Percentiles rank a stretch among this genome's conserved stretches.
Evolutionary conservation across 495 filamentous ascomycete species (phyloP).

Genomic region (Sordaria brevicollis): DNA sequence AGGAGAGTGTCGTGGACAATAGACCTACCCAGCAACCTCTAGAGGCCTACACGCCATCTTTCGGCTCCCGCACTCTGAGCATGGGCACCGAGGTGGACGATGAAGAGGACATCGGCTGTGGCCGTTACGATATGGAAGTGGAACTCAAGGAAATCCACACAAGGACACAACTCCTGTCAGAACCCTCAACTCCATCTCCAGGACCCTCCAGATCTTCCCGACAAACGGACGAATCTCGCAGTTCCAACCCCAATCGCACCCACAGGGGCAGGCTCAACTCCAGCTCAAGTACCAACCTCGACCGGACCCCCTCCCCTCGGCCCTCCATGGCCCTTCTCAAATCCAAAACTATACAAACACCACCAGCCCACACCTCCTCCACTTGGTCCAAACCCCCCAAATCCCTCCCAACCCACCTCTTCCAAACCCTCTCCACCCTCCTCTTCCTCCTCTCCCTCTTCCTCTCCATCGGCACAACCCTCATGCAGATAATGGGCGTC

Average conservation of each 20-base stretch:
- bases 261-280: no score
- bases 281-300: not conserved
- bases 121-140: no score
- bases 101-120: not conserved
- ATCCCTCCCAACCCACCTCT: not conserved
- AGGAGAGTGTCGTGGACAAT: no score
- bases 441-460: not conserved
- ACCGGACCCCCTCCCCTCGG: not conserved
- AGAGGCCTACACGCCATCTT: not conserved
- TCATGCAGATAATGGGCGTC: slow-evolving; percentile 31
- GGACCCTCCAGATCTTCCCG: not conserved
- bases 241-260: not conserved
- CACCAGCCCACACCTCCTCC: not conserved
- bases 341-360: not conserved
- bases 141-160: not conserved
- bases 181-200: not conserved
- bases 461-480: slow-evolving; percentile 16
- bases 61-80: not conserved
- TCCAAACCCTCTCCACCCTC: not conserved
- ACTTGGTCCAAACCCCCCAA: not conserved
- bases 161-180: not conserved
- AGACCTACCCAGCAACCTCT: no score
- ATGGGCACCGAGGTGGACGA: not conserved
- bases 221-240: not conserved
- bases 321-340: not conserved